Base-by-base conservation (phyloP, 2,329 filamentous ascomycete genomes). In the Botrytis sinoallii region DNA sequence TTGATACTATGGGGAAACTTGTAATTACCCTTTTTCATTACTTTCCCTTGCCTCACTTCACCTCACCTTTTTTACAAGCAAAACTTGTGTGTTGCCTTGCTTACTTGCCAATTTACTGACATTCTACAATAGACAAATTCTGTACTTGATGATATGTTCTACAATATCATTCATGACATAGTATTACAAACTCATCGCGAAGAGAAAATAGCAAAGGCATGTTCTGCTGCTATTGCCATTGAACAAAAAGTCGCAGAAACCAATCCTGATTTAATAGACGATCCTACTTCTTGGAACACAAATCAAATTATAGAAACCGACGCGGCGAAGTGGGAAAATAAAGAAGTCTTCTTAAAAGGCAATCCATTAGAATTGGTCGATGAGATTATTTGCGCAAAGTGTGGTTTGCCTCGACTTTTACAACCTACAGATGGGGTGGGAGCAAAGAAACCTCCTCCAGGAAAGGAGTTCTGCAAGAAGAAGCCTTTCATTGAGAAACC, bases 141-240 rank as follows among this genome's bases (percentile, higher is more conserved):
- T 35, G 88, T 95, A 75, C 86, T 95, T 79, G 91, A 94, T 79
- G 92, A 95, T 80, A 83, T 91, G 73, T 85, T 95, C 75, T 90
- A 92, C 84, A 94, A 93, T 82, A 88, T 95, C 79, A 87, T 95
- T 77, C 91, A 92, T 82, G 91, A 93, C 81, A 86, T 93, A 70
- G 85, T 93, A 76, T 86, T 94, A 79, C 89, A 92, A 81, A 90
- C 89, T 59, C 93, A 95, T 82, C 91, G 91, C 77, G 88, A 92
- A 77, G 93, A 95, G 84, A 95, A 95, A 85, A 88, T 90, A 76
- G 89, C 93, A 71, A 89, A 91, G 81, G 89, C 90, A 78, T 84
- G 88, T 76, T 87, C 91, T 75, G 87, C 91, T 78, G 86, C 89
- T 76, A 90, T 91, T 77, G 85, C 86, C 66, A 87, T 91, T 79